Conservation (phyloP, 1,284 basidiomycete genomes). For the Leccinum pallidistipes region DNA sequence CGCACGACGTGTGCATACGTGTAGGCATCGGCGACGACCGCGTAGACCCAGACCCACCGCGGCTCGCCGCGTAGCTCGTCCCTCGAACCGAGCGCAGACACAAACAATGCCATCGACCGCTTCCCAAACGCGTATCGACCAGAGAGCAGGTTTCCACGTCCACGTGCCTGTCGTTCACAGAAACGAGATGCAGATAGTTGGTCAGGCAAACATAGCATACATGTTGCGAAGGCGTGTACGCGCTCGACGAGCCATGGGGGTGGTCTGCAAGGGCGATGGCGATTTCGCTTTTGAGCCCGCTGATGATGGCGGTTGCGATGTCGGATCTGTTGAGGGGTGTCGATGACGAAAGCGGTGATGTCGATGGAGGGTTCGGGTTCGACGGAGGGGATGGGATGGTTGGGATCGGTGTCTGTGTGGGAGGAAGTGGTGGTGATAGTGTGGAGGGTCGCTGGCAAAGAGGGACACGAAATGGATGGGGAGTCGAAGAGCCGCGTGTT, state of each 20-base stretch:
- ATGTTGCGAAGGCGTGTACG: constrained; percentile 56
- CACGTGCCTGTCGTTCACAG: no score
- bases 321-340: constrained; percentile 54
- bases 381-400: background rate
- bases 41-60: no score
- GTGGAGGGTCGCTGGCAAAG: constrained; percentile 48
- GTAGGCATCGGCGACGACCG: no score
- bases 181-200: no score
- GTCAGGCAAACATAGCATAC: no score
- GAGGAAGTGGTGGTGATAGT: constrained; percentile 30
- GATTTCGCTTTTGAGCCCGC: constrained; percentile 58
- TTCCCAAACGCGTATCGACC: no score
- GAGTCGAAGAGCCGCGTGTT: constrained; percentile 38
- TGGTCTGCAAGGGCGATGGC: constrained; percentile 44
- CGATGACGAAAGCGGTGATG: constrained; percentile 59
- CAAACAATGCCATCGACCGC: no score
- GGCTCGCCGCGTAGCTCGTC: no score
- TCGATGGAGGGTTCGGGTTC: constrained; percentile 44
- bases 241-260: constrained; percentile 68
- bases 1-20: no score
- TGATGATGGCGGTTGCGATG: constrained; percentile 59
- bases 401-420: background rate
- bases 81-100: no score
- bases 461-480: constrained; percentile 67
- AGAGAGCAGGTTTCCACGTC: no score